Percentiles rank a stretch among this genome's conserved stretches.
Conservation (phyloP, 192 early-diverging fungal genomes). For the Coemansia sp. region DNA sequence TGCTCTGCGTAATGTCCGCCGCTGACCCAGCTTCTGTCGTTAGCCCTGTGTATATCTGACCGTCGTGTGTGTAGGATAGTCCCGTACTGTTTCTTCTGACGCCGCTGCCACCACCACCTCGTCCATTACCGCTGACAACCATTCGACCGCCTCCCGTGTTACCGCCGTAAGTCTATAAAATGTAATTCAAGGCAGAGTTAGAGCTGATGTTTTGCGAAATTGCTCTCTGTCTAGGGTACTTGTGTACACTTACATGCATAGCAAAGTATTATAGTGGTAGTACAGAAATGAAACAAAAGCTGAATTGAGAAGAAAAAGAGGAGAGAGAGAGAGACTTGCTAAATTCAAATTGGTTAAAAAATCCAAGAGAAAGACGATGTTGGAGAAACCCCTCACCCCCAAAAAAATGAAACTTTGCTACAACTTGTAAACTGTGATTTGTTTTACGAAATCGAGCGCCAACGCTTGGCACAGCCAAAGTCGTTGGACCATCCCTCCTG, state of each 20-base stretch:
- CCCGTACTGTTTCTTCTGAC: not conserved
- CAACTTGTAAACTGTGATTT: too few species aligned
- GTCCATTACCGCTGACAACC: not conserved
- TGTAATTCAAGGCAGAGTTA: not conserved
- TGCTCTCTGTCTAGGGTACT: not conserved
- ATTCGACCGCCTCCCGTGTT: not conserved
- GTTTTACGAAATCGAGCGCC: slow-evolving; percentile 20
- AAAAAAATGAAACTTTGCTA: not conserved
- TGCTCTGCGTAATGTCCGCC: slow-evolving; percentile 8
- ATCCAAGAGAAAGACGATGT: not conserved
- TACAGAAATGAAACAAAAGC: not conserved
- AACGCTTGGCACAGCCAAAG: slow-evolving; percentile 50
- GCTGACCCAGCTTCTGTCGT: slow-evolving; percentile 33
- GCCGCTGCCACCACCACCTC: not conserved
- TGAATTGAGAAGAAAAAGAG: not conserved
- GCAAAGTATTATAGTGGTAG: not conserved
- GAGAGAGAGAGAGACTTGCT: too few species aligned
- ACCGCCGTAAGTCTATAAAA: slow-evolving; percentile 12
- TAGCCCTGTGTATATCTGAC: slow-evolving; percentile 19
- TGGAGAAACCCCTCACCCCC: not conserved
- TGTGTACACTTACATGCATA: not conserved
- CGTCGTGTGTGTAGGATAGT: slow-evolving; percentile 17
- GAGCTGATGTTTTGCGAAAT: not conserved
- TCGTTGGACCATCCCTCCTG: slow-evolving; percentile 27
- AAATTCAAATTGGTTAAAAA: not conserved